Evolutionary conservation across 441 rosid genomes (phyloP).

Genomic region (Adansonia rubrostipa): DNA sequence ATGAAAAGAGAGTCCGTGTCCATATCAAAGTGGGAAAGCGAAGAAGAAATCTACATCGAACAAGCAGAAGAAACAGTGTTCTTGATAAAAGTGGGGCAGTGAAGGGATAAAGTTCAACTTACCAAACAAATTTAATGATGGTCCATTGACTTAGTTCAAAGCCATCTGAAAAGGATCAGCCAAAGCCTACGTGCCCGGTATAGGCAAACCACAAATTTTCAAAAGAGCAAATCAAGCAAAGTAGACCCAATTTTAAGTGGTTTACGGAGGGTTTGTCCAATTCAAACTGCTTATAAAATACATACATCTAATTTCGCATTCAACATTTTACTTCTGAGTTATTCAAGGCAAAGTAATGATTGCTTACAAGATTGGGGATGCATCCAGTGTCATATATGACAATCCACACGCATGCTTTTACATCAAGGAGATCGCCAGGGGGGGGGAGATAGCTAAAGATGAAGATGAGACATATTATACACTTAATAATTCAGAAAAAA

Average conservation of each 20-base stretch:
- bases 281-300: not conserved
- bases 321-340: not conserved
- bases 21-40: not conserved
- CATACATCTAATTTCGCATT: not conserved
- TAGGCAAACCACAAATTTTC: not conserved
- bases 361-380: not conserved
- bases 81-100: not conserved
- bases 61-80: not conserved
- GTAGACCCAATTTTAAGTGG: not conserved
- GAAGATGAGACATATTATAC: not conserved
- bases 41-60: not conserved
- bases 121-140: not conserved
- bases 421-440: not conserved
- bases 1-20: not conserved
- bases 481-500: conserved; percentile 3
- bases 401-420: not conserved
- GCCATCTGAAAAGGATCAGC: conserved; percentile 7
- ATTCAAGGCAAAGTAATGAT: not conserved
- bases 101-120: not conserved
- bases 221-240: not conserved
- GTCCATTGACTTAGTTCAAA: not conserved
- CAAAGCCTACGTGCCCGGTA: not conserved
- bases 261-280: not conserved
- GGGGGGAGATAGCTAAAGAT: not conserved
- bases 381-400: not conserved